Evolutionary conservation across 768 basidiomycete genomes (phyloP), one percentile per base, ranked within the genome.

Genomic region (Suillus discolor): DNA sequence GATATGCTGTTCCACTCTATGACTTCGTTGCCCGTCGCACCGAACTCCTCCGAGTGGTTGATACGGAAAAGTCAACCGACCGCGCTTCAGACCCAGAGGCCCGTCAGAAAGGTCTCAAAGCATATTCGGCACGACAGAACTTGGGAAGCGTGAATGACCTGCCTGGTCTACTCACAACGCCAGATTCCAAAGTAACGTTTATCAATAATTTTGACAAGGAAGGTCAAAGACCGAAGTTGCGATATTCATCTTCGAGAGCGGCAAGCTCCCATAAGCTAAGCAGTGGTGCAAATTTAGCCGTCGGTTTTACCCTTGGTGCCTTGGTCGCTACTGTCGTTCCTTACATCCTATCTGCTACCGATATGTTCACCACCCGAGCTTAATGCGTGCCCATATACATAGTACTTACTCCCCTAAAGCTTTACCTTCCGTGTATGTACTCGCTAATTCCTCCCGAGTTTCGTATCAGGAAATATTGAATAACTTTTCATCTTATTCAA

Each of bases 1-100:
- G 90, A 23, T 90, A 78, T 67, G 82, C 82, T 6, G 85, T 91
- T 23, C 89, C 90, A 6, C 79, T 84, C 64, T 90, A 85, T 71
- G 79, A 82, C 45, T 91, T 87, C 74, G 78, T 83, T 62, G 77
- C 79, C 28, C 85, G 89, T 63, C 87, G 89, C 23, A 83, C 79
- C 6, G 81, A 80, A 15, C 83, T 88, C 36, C 77, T 81, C 44
- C 76, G 82, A 47, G 78, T 72, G 74, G 77, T 79, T 25, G 73
- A 74, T 8, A 79, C 77, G 67, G 79, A 76, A 51, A 88, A 89
- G 72, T 51, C 65, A 0, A 62, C 70, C 6, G 85, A 87, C 66
- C 75, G 77, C 53, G 70, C 65, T 6, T 41, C 25, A 41, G 57
- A 23, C 49, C 63, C 63, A 15, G 8, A 65, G 59, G 12, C 45